phyloP scores from a whole-genome alignment of 768 basidiomycete genomes.

The Lactifluus subvellereus region DNA sequence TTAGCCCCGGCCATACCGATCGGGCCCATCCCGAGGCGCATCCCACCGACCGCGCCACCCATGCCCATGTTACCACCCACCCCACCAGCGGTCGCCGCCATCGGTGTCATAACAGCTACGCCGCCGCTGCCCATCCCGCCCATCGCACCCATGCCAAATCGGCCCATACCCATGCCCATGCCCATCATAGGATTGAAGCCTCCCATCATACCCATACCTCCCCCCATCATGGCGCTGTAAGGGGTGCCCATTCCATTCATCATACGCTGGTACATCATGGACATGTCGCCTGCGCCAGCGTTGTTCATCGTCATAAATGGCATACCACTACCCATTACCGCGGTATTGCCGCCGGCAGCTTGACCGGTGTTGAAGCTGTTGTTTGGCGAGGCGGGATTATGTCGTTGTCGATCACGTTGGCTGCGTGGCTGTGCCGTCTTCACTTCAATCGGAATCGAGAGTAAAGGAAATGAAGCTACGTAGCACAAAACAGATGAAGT shows the following conservation, averaged over 20 bases:
- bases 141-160: conserved; percentile 26
- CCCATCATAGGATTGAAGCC: conserved; percentile 27
- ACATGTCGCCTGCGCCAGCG: too few relatives aligned
- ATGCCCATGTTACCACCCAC: conserved; percentile 33
- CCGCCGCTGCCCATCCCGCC: conserved; percentile 48
- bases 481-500: not conserved
- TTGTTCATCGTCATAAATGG: conserved; percentile 35
- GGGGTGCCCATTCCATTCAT: conserved; percentile 71
- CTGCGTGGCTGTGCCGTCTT: conserved; percentile 92
- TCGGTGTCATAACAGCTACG: conserved; percentile 44
- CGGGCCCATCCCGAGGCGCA: conserved; percentile 30
- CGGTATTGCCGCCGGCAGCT: conserved; percentile 26
- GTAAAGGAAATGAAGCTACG: not conserved
- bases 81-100: conserved; percentile 4
- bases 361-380: conserved; percentile 26
- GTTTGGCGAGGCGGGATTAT: conserved; percentile 10
- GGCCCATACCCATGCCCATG: conserved; percentile 36
- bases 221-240: conserved; percentile 31
- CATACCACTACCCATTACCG: conserved; percentile 35
- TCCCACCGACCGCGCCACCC: conserved; percentile 29
- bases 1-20: conserved; percentile 23
- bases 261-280: conserved; percentile 91
- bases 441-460: conserved; percentile 74
- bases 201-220: conserved; percentile 30
- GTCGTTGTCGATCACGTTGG: conserved; percentile 60